phyloP scores from a whole-genome alignment of 2,329 filamentous ascomycete species.

The Aspergillus eucalypticola region DNA sequence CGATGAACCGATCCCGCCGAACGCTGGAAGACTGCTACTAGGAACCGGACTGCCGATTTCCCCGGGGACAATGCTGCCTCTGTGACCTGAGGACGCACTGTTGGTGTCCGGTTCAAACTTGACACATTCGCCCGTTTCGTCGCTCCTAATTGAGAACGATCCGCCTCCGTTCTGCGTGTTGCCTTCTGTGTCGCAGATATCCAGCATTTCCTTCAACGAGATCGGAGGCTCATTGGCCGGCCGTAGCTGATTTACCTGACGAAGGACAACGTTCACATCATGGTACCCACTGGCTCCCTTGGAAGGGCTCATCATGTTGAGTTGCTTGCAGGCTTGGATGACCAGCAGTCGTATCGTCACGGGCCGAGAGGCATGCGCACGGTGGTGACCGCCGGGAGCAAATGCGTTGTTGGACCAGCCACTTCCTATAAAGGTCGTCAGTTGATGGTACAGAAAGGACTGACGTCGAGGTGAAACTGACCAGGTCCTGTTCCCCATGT shows the following conservation, averaged over 20 bases:
- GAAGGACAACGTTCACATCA: constrained; percentile 63
- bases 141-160: constrained; percentile 70
- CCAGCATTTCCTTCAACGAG: constrained; percentile 69
- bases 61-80: constrained; percentile 55
- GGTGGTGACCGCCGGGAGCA: constrained; percentile 48
- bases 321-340: constrained; percentile 72
- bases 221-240: constrained; percentile 57
- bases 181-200: constrained; percentile 89
- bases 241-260: constrained; percentile 66
- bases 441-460: constrained; percentile 10
- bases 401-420: constrained; percentile 54
- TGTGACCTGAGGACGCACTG: constrained; percentile 44
- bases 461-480: constrained; percentile 12
- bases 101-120: constrained; percentile 56
- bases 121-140: constrained; percentile 46
- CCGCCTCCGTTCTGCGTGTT: constrained; percentile 84
- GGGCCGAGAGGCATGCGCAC: constrained; percentile 62
- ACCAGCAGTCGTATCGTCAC: constrained; percentile 72
- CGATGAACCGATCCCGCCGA: constrained; percentile 37
- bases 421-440: constrained; percentile 36
- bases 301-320: constrained; percentile 46
- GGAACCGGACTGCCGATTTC: constrained; percentile 69
- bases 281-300: constrained; percentile 65
- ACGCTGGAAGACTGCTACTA: constrained; percentile 43
- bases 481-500: constrained; percentile 43